Evolutionary conservation across 441 rosid species (phyloP).

Genomic region (Macaranga tanarius): DNA sequence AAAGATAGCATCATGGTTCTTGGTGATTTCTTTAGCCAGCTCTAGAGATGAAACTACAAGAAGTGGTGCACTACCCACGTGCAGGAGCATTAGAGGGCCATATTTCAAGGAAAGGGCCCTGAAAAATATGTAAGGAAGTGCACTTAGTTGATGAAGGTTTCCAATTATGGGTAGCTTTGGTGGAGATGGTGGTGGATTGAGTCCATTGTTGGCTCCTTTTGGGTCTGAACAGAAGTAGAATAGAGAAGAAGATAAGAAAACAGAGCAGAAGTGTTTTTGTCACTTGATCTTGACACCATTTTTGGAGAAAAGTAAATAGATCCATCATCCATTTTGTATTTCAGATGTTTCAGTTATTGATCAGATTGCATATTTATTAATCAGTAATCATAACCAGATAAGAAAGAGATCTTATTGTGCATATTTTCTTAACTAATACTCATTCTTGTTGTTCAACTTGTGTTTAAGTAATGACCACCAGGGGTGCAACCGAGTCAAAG

Average conservation of each 20-base stretch:
- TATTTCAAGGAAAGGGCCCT: conserved; percentile 25
- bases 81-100: conserved; percentile 39
- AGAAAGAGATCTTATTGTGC: too few species aligned
- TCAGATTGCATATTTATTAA: too few species aligned
- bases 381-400: too few species aligned
- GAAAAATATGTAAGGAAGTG: conserved; percentile 29
- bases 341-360: too few species aligned
- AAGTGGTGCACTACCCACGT: conserved; percentile 26
- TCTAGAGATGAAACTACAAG: conserved; percentile 40
- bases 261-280: not conserved
- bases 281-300: not conserved
- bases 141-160: conserved; percentile 37
- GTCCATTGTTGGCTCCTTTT: conserved; percentile 16
- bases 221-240: not conserved
- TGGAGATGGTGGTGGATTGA: conserved; percentile 45
- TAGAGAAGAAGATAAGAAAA: not conserved
- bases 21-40: conserved; percentile 28
- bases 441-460: not conserved
- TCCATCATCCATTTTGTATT: not conserved
- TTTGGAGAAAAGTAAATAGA: not conserved
- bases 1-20: conserved; percentile 28
- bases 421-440: too few species aligned
- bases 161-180: conserved; percentile 37
- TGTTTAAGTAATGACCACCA: too few species aligned
- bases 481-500: too few species aligned